Conservation (phyloP, 2,329 filamentous ascomycete species). For the Hymenoscyphus fructigenus region DNA sequence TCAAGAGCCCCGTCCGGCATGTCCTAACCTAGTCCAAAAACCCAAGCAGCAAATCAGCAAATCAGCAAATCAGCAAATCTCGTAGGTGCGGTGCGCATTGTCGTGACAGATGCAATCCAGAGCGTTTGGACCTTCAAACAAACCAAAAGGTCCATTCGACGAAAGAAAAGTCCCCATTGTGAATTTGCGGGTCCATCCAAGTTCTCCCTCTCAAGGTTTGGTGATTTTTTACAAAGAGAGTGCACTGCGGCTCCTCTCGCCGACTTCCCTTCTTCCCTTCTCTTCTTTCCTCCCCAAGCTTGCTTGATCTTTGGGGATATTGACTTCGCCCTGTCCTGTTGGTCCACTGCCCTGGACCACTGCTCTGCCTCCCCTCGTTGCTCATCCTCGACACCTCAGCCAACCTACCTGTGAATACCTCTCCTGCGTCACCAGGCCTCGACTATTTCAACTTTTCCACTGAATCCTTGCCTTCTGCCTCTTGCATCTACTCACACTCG, state of each 20-base stretch:
- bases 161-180: too few relatives aligned
- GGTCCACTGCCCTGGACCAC: neutral
- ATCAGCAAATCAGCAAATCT: neutral
- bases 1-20: neutral
- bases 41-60: neutral
- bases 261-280: neutral
- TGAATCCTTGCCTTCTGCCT: neutral
- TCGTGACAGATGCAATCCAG: neutral
- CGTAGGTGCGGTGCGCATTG: neutral
- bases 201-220: neutral
- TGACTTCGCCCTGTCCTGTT: neutral
- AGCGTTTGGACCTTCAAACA: neutral
- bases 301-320: neutral
- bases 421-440: neutral
- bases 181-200: neutral
- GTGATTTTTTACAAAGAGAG: slow-evolving; percentile 1
- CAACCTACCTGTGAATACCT: neutral
- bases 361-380: too few relatives aligned
- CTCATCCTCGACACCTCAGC: too few relatives aligned
- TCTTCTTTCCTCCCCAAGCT: neutral
- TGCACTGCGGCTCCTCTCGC: neutral
- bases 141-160: neutral
- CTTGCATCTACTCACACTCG: neutral
- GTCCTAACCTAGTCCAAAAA: neutral
- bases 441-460: neutral